Evolutionary conservation across 23 red algal genomes (phyloP).

Genomic region (Chondrus crispus): DNA sequence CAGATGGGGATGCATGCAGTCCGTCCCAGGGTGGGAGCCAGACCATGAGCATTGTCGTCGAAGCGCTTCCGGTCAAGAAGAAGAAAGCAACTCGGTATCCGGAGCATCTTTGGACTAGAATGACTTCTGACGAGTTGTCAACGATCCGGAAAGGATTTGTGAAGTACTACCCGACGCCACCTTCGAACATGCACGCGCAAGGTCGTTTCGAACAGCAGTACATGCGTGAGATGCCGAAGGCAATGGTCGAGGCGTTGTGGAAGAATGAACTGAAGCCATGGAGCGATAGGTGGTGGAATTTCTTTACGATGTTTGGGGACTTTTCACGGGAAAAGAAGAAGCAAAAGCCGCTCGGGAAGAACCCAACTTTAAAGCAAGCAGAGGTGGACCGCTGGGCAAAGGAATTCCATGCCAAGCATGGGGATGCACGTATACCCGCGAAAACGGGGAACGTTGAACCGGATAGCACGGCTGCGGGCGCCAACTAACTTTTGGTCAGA

Average conservation of each 20-base stretch:
- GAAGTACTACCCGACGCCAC: slow-evolving; percentile 32
- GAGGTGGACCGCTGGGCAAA: slow-evolving; percentile 25
- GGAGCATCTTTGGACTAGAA: not conserved
- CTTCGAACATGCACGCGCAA: slow-evolving; percentile 38
- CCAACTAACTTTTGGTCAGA: too few species aligned
- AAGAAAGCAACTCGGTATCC: not conserved
- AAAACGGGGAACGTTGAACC: too few species aligned
- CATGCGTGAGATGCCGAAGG: slow-evolving; percentile 42
- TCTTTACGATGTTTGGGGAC: slow-evolving; percentile 19
- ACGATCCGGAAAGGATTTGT: slow-evolving; percentile 32
- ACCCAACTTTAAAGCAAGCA: slow-evolving; percentile 3
- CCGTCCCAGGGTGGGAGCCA: slow-evolving; percentile 23
- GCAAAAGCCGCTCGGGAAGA: slow-evolving; percentile 9
- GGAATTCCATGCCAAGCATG: slow-evolving; percentile 38
- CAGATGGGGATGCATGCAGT: slow-evolving; percentile 2
- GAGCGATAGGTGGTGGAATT: slow-evolving; percentile 64
- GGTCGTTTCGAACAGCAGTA: slow-evolving; percentile 38
- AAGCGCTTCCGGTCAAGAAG: slow-evolving; percentile 6
- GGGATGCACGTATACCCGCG: not conserved
- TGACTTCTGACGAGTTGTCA: slow-evolving; percentile 15
- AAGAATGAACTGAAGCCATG: slow-evolving; percentile 66
- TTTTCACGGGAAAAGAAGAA: slow-evolving; percentile 15
- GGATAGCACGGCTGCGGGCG: too few species aligned
- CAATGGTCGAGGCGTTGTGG: slow-evolving; percentile 51
- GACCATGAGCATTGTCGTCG: slow-evolving; percentile 20